A percentile compares a stretch with the other conserved stretches of the same genome.
phyloP scores from a whole-genome alignment of 2,329 filamentous ascomycete species.

The Pseudopyricularia javanii region DNA sequence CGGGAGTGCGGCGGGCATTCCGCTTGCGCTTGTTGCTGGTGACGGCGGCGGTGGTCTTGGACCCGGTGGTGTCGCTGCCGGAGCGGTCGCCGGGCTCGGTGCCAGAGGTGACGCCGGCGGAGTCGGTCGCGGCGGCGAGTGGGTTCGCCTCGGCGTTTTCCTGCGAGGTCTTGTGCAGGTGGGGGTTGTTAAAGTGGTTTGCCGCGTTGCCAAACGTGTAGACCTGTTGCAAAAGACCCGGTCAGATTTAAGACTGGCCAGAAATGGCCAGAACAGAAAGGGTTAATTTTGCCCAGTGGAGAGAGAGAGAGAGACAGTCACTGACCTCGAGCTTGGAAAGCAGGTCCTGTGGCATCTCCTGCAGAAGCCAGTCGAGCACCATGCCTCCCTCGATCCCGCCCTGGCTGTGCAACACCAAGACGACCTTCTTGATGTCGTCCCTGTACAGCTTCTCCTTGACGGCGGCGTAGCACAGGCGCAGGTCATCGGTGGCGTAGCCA shows the following conservation, averaged over 20 bases:
- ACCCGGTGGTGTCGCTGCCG: neutral
- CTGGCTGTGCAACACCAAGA: constrained; percentile 67
- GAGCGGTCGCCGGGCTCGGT: neutral
- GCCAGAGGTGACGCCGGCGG: neutral
- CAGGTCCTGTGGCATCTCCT: constrained; percentile 54
- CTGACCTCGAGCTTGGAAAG: constrained; percentile 50
- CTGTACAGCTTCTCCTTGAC: constrained; percentile 54
- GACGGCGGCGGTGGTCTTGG: neutral
- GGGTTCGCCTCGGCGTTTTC: constrained; percentile 8
- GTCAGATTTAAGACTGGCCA: too few species aligned
- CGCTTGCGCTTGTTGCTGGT: neutral
- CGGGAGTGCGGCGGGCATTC: neutral
- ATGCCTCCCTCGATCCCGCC: constrained; percentile 64
- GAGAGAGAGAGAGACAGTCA: neutral
- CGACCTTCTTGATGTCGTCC: constrained; percentile 50
- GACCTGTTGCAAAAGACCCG: constrained; percentile 23
- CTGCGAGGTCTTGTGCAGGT: constrained; percentile 36
- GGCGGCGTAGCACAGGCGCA: constrained; percentile 47
- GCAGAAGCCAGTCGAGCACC: constrained; percentile 64
- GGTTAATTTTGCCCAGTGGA: neutral
- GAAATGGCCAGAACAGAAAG: too few species aligned
- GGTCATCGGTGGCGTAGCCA: constrained; percentile 56
- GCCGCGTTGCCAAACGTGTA: constrained; percentile 70
- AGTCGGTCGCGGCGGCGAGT: neutral
- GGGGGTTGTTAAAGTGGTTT: constrained; percentile 73